A percentile compares a stretch with the other conserved stretches of the same genome.
phyloP scores from a whole-genome alignment of 208 protist species.

The Trypanosoma melophagium region DNA sequence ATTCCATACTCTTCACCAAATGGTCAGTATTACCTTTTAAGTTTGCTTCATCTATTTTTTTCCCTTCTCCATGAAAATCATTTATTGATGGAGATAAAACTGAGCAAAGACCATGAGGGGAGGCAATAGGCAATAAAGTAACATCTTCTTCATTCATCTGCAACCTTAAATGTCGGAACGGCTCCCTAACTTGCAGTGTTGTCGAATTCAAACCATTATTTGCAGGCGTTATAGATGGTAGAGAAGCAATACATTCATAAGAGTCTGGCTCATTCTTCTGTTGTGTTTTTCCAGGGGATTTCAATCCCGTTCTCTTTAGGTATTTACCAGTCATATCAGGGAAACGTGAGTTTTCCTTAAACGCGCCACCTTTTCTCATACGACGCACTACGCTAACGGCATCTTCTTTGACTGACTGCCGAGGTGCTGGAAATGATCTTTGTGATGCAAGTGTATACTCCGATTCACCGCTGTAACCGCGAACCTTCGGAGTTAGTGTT shows the following conservation, averaged over 20 bases:
- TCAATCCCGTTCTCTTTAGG: no score
- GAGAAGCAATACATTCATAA: no score
- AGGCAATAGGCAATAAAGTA: neutral
- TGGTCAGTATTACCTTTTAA: neutral
- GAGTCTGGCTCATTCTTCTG: no score
- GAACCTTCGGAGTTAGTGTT: neutral
- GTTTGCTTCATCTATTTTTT: neutral
- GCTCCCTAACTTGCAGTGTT: neutral
- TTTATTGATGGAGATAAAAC: neutral
- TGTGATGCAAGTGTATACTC: neutral
- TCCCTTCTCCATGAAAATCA: neutral
- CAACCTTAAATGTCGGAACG: neutral
- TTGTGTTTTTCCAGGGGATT: no score
- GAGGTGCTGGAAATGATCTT: neutral
- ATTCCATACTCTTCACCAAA: neutral
- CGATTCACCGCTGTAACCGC: no score
- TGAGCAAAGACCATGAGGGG: no score
- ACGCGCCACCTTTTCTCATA: no score
- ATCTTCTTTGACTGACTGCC: neutral
- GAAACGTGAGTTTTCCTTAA: no score
- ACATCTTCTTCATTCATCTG: slow-evolving; percentile 5
- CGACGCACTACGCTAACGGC: neutral
- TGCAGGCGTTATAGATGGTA: neutral
- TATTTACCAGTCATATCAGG: no score
- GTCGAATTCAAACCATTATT: neutral